Percentiles rank a stretch among this genome's conserved stretches.
Evolutionary conservation across 768 basidiomycete species (phyloP).

Genomic region (Tricholoma saponaceum): DNA sequence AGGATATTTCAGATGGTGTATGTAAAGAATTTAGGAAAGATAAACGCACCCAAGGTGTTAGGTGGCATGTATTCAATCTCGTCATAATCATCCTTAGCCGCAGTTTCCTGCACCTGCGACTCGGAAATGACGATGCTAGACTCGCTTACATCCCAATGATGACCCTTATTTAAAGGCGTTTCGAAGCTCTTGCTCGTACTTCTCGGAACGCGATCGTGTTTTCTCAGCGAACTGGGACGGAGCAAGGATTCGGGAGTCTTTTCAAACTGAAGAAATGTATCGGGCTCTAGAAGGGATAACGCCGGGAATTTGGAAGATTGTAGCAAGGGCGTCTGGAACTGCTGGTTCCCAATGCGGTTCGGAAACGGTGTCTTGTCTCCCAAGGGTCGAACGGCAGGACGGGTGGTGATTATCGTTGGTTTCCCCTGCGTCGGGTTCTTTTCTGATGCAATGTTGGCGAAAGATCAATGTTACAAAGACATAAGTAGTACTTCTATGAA

Average conservation of each 20-base stretch:
- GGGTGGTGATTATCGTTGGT: slow-evolving; percentile 16
- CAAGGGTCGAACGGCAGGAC: slow-evolving; percentile 42
- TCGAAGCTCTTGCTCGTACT: slow-evolving; percentile 50
- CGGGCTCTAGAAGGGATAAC: slow-evolving; percentile 18
- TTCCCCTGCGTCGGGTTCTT: slow-evolving; percentile 5
- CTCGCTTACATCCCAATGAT: slow-evolving; percentile 78
- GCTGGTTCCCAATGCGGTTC: slow-evolving; percentile 43
- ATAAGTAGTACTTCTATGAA: neutral
- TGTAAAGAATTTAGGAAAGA: neutral
- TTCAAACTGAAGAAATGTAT: slow-evolving; percentile 16
- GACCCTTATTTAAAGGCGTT: slow-evolving; percentile 62
- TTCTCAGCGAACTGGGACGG: slow-evolving; percentile 67
- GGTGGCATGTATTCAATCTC: slow-evolving; percentile 54
- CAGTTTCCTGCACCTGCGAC: slow-evolving; percentile 22
- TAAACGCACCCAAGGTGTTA: slow-evolving; percentile 34
- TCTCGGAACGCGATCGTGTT: slow-evolving; percentile 53
- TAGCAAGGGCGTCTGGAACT: slow-evolving; percentile 32
- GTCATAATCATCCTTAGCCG: slow-evolving; percentile 32
- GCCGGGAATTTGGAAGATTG: slow-evolving; percentile 32
- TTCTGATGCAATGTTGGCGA: neutral
- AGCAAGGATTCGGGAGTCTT: slow-evolving; percentile 38
- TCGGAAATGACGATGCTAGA: slow-evolving; percentile 29
- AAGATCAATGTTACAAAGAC: neutral
- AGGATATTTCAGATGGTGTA: slow-evolving; percentile 2
- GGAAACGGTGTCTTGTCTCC: slow-evolving; percentile 76